Evolutionary conservation across 2,329 filamentous ascomycete genomes (phyloP).

Genomic region (Pseudomassariella vexata): DNA sequence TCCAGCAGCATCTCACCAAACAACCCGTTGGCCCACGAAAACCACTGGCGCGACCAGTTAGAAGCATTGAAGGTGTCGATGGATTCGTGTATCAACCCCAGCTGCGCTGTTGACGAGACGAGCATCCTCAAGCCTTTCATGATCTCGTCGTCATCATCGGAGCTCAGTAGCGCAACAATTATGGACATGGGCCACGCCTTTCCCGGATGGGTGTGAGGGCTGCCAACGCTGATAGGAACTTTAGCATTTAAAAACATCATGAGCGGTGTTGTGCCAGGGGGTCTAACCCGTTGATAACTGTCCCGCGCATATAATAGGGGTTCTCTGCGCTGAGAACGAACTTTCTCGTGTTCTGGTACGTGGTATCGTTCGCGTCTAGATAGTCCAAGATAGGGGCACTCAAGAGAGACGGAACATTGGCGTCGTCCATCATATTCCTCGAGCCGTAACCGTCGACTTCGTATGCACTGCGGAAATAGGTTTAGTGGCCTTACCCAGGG

Average conservation of each 20-base stretch:
- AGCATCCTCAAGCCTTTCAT: constrained; percentile 52
- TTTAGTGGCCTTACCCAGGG: too few relatives aligned
- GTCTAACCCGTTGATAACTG: constrained; percentile 50
- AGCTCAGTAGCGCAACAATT: constrained; percentile 49
- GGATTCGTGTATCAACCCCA: constrained; percentile 78
- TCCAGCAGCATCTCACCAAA: constrained; percentile 81
- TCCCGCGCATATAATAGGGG: constrained; percentile 68
- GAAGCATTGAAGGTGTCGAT: constrained; percentile 58
- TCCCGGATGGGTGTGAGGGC: constrained; percentile 56
- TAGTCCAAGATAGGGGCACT: constrained; percentile 61
- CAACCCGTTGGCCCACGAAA: constrained; percentile 85
- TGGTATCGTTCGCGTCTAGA: constrained; percentile 47
- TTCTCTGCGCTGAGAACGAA: constrained; percentile 74
- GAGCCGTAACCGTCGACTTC: constrained; percentile 72
- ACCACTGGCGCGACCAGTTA: constrained; percentile 45
- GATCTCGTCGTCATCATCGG: constrained; percentile 71
- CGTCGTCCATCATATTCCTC: constrained; percentile 64
- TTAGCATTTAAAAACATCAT: not conserved
- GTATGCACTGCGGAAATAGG: too few relatives aligned
- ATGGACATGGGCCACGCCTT: constrained; percentile 52
- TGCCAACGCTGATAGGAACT: constrained; percentile 41
- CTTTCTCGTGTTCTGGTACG: constrained; percentile 73
- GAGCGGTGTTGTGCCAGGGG: too few relatives aligned
- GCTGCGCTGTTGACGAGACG: constrained; percentile 63
- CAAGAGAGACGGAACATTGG: constrained; percentile 63